Evolutionary conservation across 1,284 basidiomycete genomes (phyloP).

Genomic region (Cutaneotrichosporon daszewskae): DNA sequence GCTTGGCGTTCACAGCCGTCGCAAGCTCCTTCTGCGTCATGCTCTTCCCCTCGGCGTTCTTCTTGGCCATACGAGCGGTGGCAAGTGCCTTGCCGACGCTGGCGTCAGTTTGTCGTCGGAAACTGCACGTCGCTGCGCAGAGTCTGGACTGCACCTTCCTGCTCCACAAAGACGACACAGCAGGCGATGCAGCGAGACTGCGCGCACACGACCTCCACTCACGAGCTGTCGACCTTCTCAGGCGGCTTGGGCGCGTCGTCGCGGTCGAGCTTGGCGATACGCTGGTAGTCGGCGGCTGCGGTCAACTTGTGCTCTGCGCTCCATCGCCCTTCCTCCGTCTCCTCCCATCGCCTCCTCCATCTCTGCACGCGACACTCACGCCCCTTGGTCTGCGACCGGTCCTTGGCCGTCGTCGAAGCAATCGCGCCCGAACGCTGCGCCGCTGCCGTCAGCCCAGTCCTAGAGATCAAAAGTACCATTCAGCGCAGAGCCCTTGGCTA

Average conservation of each 20-base stretch:
- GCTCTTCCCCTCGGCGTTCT: conserved; percentile 47
- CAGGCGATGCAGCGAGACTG: not conserved
- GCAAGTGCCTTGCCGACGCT: conserved; percentile 68
- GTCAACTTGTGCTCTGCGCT: no score
- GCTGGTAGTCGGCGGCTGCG: conserved; percentile 82
- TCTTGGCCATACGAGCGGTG: conserved; percentile 62
- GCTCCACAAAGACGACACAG: no score
- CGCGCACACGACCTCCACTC: conserved; percentile 11
- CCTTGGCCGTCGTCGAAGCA: conserved; percentile 19
- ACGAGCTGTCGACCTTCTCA: conserved; percentile 60
- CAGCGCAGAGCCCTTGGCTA: conserved; percentile 27
- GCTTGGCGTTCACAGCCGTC: conserved; percentile 52
- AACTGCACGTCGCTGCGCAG: no score
- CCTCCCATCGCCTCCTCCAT: no score
- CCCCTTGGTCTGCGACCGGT: conserved; percentile 7
- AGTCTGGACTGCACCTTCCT: no score
- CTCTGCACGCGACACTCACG: conserved; percentile 9
- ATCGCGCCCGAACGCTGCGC: conserved; percentile 22
- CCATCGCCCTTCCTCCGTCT: no score
- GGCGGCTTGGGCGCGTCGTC: conserved; percentile 97
- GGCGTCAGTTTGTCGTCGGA: not conserved
- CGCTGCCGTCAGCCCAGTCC: conserved; percentile 6
- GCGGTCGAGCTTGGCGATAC: conserved; percentile 86
- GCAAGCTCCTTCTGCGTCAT: conserved; percentile 88
- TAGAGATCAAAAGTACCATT: conserved; percentile 24